Conservation (phyloP, 345 rosid genomes). For the Noccaea caerulescens region DNA sequence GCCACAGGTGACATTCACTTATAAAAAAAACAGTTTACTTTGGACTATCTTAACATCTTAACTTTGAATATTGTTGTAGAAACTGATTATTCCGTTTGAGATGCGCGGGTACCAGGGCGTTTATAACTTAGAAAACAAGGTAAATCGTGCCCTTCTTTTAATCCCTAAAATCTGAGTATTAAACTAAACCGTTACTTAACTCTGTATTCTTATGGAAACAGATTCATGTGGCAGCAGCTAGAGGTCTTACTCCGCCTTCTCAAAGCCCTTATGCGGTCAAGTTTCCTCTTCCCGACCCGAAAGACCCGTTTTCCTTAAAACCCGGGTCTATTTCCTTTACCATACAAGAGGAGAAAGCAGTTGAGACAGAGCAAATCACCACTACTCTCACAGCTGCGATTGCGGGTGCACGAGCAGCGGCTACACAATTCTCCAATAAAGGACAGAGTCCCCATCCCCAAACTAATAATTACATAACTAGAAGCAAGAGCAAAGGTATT, state of each 20-base stretch:
- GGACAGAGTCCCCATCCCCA: conserved; percentile 39
- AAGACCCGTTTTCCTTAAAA: conserved; percentile 73
- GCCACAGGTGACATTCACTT: conserved; percentile 64
- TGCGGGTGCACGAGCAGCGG: conserved; percentile 86
- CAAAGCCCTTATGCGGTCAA: conserved; percentile 60
- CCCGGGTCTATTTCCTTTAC: conserved; percentile 63
- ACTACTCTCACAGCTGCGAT: conserved; percentile 73
- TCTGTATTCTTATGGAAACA: conserved; percentile 33
- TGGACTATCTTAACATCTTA: not conserved
- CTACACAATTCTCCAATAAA: conserved; percentile 74
- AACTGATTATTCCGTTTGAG: conserved; percentile 85
- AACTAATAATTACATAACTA: conserved; percentile 35
- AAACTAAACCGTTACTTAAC: not conserved
- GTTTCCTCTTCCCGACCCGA: conserved; percentile 72
- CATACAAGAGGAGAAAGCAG: conserved; percentile 40
- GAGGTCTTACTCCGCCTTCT: conserved; percentile 66
- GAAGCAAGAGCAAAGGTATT: conserved; percentile 28
- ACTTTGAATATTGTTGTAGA: conserved; percentile 47
- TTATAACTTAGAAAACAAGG: conserved; percentile 96
- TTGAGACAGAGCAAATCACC: conserved; percentile 50
- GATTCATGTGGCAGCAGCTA: conserved; percentile 73
- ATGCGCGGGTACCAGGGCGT: conserved; percentile 90
- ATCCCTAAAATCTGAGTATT: not conserved
- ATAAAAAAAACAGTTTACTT: too few relatives aligned
- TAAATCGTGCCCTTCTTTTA: conserved; percentile 13